Percentiles rank a stretch among this genome's conserved stretches.
These are phyloP conservation scores for Aspergillus thermomutatus DNA, from an alignment of 2,329 filamentous ascomycete species.

Conservation along the genomic window DNA sequence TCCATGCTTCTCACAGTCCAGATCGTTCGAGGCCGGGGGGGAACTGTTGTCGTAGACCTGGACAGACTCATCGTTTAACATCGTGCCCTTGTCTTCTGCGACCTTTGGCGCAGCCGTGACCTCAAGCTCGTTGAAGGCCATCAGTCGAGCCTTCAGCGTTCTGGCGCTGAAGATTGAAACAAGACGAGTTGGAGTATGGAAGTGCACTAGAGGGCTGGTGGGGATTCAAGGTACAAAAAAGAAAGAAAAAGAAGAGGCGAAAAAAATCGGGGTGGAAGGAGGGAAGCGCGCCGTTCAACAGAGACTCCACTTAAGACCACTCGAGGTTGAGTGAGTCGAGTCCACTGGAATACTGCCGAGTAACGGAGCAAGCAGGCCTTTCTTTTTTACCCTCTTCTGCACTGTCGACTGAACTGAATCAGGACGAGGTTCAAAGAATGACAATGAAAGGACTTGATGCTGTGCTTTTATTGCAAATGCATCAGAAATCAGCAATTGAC, in stretches of 20 bases:
- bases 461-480: neutral
- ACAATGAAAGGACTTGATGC: neutral
- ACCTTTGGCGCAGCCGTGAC: slow-evolving; percentile 12
- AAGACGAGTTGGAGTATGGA: neutral
- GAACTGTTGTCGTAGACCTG: slow-evolving; percentile 16
- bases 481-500: neutral
- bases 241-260: slow-evolving; percentile 2
- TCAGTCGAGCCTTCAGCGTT: slow-evolving; percentile 14
- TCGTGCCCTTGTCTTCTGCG: slow-evolving; percentile 22
- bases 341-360: neutral
- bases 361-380: neutral
- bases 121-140: slow-evolving; percentile 21
- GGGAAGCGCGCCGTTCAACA: neutral
- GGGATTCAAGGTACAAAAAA: neutral
- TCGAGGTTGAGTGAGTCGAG: neutral
- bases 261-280: neutral
- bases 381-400: neutral
- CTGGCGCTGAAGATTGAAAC: neutral
- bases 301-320: neutral
- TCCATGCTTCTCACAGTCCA: slow-evolving; percentile 38
- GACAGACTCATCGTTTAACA: slow-evolving; percentile 22
- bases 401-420: neutral
- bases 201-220: neutral
- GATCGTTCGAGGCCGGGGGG: slow-evolving; percentile 20
- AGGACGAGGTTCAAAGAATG: neutral